A percentile compares a stretch with the other conserved stretches of the same genome.
Evolutionary conservation across 202 grass and related monocot genomes (phyloP).

Genomic region (Cymbopogon flexuosus): DNA sequence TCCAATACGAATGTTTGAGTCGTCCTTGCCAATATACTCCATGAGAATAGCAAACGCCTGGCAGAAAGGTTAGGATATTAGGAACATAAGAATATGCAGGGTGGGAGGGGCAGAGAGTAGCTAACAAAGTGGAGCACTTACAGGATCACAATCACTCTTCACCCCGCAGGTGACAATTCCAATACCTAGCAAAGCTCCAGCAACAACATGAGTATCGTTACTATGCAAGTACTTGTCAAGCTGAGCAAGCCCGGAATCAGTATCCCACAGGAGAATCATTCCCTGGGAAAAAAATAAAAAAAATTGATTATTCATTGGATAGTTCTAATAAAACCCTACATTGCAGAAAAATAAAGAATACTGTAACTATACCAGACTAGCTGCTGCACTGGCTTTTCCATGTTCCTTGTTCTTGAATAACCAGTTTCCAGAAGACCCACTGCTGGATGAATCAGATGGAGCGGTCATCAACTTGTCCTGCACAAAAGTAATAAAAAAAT

Average conservation of each 20-base stretch:
- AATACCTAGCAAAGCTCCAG: slow-evolving; percentile 93
- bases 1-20: slow-evolving; percentile 73
- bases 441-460: slow-evolving; percentile 70
- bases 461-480: slow-evolving; percentile 97
- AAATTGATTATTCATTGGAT: background rate
- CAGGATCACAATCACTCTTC: slow-evolving; percentile 96
- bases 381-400: slow-evolving; percentile 87
- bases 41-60: slow-evolving; percentile 88
- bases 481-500: slow-evolving; percentile 15
- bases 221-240: slow-evolving; percentile 94
- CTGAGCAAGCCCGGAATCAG: slow-evolving; percentile 81
- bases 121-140: slow-evolving; percentile 37
- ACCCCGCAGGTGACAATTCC: slow-evolving; percentile 87
- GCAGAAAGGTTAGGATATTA: slow-evolving; percentile 21
- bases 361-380: slow-evolving; percentile 69
- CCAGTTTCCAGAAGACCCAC: slow-evolving; percentile 76
- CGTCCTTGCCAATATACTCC: slow-evolving; percentile 89
- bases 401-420: slow-evolving; percentile 98
- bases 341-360: slow-evolving; percentile 15
- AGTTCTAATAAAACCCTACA: slow-evolving; percentile 13
- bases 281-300: slow-evolving; percentile 51
- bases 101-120: background rate
- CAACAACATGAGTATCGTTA: slow-evolving; percentile 86
- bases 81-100: background rate
- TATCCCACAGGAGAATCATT: slow-evolving; percentile 97